Evolutionary conservation across 2,329 filamentous ascomycete genomes (phyloP).

Genomic region (Dactylonectria macrodidyma): DNA sequence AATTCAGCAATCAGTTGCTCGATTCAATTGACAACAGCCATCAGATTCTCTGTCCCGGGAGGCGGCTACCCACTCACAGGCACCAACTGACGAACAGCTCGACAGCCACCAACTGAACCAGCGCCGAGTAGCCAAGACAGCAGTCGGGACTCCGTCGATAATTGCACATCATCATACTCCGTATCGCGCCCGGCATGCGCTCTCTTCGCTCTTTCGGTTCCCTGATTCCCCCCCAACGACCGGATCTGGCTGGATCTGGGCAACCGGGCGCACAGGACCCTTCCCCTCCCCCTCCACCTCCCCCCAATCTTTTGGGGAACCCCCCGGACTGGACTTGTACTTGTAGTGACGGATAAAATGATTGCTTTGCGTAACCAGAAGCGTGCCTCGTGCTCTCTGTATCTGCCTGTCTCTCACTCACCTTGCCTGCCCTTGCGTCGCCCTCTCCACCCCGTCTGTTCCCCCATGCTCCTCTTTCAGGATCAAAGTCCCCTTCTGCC

Average conservation of each 20-base stretch:
- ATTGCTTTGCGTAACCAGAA: neutral
- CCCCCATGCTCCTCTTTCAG: neutral
- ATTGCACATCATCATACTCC: neutral
- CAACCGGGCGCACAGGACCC: neutral
- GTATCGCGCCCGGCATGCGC: neutral
- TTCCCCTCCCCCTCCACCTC: neutral
- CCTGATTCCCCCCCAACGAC: neutral
- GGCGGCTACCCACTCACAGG: constrained; percentile 1
- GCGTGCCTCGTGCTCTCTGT: constrained; percentile 9
- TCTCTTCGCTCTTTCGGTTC: neutral
- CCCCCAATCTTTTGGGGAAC: neutral
- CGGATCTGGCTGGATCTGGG: constrained; percentile 13
- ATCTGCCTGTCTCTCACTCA: neutral
- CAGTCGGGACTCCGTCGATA: neutral
- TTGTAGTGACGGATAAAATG: neutral
- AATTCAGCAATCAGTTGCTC: neutral
- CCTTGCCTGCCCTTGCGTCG: constrained; percentile 14
- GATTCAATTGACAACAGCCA: neutral
- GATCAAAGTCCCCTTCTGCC: neutral
- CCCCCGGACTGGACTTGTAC: neutral
- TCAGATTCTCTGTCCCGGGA: constrained; percentile 1
- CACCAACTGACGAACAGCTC: too few species aligned
- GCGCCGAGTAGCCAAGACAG: neutral
- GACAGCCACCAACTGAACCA: neutral
- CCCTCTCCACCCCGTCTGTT: neutral